Conservation (phyloP, 306 rosid genomes). For the Fagus crenata region DNA sequence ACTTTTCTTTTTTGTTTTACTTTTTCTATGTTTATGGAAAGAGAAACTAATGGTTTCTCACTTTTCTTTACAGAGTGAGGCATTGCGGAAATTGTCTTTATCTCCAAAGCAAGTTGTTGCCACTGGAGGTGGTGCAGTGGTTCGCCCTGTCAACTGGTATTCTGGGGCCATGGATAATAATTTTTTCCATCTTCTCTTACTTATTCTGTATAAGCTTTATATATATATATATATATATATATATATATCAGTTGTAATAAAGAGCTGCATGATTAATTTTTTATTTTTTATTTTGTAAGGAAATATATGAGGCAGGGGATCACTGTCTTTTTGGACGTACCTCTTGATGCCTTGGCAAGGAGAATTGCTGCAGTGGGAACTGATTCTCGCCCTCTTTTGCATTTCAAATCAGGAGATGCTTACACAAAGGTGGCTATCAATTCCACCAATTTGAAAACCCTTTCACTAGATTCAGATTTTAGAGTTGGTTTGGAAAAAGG, state of each 20-base stretch:
- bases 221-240: not conserved
- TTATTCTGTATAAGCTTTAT: not conserved
- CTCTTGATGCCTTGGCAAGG: slow-evolving; percentile 34
- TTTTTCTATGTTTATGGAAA: not conserved
- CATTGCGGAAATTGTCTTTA: slow-evolving; percentile 22
- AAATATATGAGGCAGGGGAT: slow-evolving; percentile 28
- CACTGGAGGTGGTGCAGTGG: slow-evolving; percentile 32
- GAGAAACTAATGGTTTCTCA: not conserved
- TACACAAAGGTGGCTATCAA: slow-evolving; percentile 18
- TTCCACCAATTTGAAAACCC: not conserved
- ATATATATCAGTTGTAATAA: not conserved
- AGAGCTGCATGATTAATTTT: not conserved
- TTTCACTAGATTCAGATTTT: not conserved
- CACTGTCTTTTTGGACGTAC: slow-evolving; percentile 28
- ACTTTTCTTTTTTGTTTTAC: not conserved
- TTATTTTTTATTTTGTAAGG: slow-evolving; percentile 4
- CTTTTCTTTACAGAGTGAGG: slow-evolving; percentile 21
- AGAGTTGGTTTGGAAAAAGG: too few relatives aligned
- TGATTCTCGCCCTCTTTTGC: slow-evolving; percentile 26
- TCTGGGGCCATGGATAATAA: not conserved
- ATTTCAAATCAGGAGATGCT: slow-evolving; percentile 26
- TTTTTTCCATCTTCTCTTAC: not conserved
- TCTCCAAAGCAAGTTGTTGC: slow-evolving; percentile 22
- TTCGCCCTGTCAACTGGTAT: slow-evolving; percentile 28
- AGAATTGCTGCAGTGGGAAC: slow-evolving; percentile 31